phyloP scores from a whole-genome alignment of 352 stramenopile genomes.

The Phytophthora meadii region DNA sequence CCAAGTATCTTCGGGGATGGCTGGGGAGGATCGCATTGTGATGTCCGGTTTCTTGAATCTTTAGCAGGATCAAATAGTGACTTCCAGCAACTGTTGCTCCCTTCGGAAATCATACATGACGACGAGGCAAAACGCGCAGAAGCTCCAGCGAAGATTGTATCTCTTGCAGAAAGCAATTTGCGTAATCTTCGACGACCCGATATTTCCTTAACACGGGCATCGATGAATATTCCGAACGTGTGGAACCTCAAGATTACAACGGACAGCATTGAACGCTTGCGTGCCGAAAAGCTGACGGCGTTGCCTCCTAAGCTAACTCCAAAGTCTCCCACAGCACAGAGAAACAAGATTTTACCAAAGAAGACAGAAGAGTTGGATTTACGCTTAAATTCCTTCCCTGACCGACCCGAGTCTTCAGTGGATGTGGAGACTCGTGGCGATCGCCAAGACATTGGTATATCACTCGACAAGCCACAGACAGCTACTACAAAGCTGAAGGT shows the following conservation, averaged over 20 bases:
- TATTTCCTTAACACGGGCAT: slow-evolving; percentile 38
- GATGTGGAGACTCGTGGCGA: not conserved
- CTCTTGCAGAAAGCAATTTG: slow-evolving; percentile 22
- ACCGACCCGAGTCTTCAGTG: not conserved
- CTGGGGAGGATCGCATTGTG: slow-evolving; percentile 1
- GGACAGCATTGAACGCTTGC: slow-evolving; percentile 6
- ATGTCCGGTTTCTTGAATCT: not conserved
- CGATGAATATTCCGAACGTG: slow-evolving; percentile 39
- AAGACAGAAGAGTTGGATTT: not conserved
- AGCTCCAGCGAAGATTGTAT: slow-evolving; percentile 29
- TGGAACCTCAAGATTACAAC: slow-evolving; percentile 31
- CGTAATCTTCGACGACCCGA: slow-evolving; percentile 18
- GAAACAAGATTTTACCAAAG: not conserved
- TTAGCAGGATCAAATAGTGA: slow-evolving; percentile 1
- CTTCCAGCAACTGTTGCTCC: slow-evolving; percentile 37
- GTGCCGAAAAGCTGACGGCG: slow-evolving; percentile 18
- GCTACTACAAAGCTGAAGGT: slow-evolving; percentile 14
- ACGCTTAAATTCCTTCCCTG: not conserved
- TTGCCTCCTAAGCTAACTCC: slow-evolving; percentile 4
- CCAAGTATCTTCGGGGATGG: slow-evolving; percentile 26
- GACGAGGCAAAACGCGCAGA: slow-evolving; percentile 25
- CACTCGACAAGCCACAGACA: not conserved
- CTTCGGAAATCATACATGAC: slow-evolving; percentile 26
- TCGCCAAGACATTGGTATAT: not conserved
- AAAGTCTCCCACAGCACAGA: not conserved